Evolutionary conservation across 176 grass and related monocot genomes (phyloP).

Genomic region (Triticum aestivum): DNA sequence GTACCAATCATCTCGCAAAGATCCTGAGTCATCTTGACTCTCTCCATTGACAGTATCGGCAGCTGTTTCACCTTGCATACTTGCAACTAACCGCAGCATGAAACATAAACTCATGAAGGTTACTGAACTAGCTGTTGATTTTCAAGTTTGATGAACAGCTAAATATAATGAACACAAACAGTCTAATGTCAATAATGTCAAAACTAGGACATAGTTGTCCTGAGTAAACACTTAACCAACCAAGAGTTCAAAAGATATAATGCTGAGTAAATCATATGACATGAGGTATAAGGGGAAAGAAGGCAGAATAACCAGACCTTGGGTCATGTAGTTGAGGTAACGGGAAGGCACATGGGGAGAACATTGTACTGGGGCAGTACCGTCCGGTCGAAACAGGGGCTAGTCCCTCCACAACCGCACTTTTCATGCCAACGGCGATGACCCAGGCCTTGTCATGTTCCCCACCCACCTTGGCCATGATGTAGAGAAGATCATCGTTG

Average conservation of each 20-base stretch:
- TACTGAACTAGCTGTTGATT: neutral
- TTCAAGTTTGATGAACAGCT: neutral
- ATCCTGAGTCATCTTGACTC: neutral
- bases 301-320: neutral
- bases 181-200: neutral
- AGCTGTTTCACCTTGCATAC: neutral
- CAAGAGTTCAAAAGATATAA: neutral
- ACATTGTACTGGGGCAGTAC: neutral
- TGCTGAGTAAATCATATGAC: neutral
- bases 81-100: neutral
- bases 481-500: neutral
- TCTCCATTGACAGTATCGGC: neutral
- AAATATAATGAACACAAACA: neutral
- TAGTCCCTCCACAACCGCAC: neutral
- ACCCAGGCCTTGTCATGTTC: neutral
- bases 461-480: neutral
- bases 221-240: neutral
- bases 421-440: neutral
- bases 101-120: neutral
- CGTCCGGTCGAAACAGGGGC: neutral
- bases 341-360: neutral
- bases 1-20: neutral
- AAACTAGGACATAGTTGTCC: neutral
- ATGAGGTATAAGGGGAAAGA: neutral
- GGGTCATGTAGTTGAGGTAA: neutral